phyloP scores from a whole-genome alignment of 805 yeast species.

The Ogataea saltuana region DNA sequence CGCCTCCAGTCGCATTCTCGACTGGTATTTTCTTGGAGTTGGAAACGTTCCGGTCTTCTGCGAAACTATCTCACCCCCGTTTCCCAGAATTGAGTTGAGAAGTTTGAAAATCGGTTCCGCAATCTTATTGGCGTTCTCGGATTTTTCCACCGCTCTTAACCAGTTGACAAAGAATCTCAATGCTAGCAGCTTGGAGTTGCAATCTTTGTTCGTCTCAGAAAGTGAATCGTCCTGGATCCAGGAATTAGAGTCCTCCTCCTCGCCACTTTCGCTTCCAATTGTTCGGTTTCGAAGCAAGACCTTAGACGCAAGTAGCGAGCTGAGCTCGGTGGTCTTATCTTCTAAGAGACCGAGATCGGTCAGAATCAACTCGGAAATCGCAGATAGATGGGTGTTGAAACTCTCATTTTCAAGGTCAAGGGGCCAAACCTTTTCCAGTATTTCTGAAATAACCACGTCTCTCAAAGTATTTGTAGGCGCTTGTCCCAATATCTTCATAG shows the following conservation, averaged over 20 bases:
- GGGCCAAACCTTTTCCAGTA: conserved; percentile 51
- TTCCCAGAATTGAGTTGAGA: conserved; percentile 63
- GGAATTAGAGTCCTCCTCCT: conserved; percentile 37
- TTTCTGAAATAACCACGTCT: conserved; percentile 40
- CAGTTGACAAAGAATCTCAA: conserved; percentile 62
- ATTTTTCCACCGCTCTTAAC: conserved; percentile 38
- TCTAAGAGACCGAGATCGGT: conserved; percentile 48
- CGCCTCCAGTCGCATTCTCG: conserved; percentile 64
- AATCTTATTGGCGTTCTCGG: conserved; percentile 41
- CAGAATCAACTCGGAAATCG: conserved; percentile 58
- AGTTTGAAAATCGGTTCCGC: conserved; percentile 69
- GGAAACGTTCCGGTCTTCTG: conserved; percentile 46
- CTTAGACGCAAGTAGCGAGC: conserved; percentile 59
- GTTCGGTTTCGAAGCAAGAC: conserved; percentile 55
- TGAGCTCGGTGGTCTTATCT: conserved; percentile 56
- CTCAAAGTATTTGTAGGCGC: conserved; percentile 36
- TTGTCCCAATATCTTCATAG: conserved; percentile 58
- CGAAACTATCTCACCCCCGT: conserved; percentile 74
- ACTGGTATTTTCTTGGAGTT: conserved; percentile 64
- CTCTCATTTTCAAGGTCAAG: conserved; percentile 39
- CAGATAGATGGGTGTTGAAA: conserved; percentile 57
- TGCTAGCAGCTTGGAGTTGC: conserved; percentile 38
- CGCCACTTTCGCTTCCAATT: conserved; percentile 45
- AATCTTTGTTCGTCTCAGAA: conserved; percentile 11
- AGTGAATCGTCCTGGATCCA: conserved; percentile 34